Evolutionary conservation across 345 rosid genomes (phyloP).

Genomic region (Eucalyptus microcorys): DNA sequence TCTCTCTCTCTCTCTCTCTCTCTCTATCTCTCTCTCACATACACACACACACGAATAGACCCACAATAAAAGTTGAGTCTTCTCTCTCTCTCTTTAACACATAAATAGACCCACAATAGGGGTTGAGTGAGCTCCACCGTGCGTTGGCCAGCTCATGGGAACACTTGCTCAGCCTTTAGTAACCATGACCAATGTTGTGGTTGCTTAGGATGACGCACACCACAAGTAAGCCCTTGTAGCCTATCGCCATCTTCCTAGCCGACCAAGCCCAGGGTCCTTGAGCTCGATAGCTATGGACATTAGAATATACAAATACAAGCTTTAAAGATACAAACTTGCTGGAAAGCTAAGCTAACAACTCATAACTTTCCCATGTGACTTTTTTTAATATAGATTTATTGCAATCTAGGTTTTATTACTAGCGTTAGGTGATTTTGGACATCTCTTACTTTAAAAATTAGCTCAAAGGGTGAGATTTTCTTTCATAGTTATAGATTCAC

Average conservation of each 20-base stretch:
- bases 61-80: neutral
- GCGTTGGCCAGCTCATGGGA: neutral
- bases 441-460: too few relatives aligned
- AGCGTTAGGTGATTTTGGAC: rapidly evolving
- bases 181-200: neutral
- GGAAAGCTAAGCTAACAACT: too few relatives aligned
- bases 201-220: neutral
- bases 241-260: neutral
- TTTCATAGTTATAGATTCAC: too few relatives aligned
- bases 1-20: too few relatives aligned
- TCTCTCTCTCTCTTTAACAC: too few relatives aligned
- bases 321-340: neutral
- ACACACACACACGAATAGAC: too few relatives aligned
- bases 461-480: rapidly evolving
- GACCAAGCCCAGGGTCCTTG: neutral
- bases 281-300: neutral
- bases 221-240: neutral
- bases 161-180: neutral
- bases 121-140: neutral
- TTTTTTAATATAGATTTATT: too few relatives aligned
- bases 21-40: too few relatives aligned
- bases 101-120: too few relatives aligned
- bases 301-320: neutral
- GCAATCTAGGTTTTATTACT: too few relatives aligned
- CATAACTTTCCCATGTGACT: rapidly evolving